Conservation (phyloP, 2,329 filamentous ascomycete species). For the Xylaria sp. region DNA sequence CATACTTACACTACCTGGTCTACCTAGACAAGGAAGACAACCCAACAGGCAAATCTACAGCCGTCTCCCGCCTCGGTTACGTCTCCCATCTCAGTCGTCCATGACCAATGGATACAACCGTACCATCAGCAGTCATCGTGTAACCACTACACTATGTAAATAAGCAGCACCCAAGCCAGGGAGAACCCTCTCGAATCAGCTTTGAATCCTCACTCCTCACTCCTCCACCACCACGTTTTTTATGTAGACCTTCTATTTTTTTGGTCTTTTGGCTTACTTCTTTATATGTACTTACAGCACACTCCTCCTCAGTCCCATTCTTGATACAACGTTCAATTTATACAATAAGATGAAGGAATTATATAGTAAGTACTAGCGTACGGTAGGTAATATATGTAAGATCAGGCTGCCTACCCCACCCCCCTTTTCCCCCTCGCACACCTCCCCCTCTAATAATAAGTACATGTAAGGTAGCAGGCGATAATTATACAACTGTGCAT, state of each 20-base stretch:
- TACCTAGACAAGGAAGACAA: background rate
- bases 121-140: constrained; percentile 30
- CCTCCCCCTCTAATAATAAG: background rate
- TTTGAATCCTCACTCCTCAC: background rate
- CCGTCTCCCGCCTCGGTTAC: background rate
- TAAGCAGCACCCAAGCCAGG: background rate
- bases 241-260: no score
- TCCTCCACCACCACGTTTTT: constrained; percentile 21
- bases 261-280: background rate
- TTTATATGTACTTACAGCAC: background rate
- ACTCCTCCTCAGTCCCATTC: background rate
- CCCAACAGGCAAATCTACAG: constrained; percentile 11
- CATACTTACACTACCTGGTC: no score
- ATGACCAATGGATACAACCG: constrained; percentile 33
- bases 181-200: constrained; percentile 3
- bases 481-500: constrained; percentile 4
- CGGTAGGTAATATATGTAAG: no score
- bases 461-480: background rate
- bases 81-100: constrained; percentile 5
- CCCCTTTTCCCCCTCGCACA: background rate
- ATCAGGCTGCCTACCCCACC: background rate
- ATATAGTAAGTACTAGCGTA: no score
- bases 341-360: constrained; percentile 1
- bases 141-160: background rate
- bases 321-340: background rate